Conservation (phyloP, 164 flowering plant species). For the Piper longum region DNA sequence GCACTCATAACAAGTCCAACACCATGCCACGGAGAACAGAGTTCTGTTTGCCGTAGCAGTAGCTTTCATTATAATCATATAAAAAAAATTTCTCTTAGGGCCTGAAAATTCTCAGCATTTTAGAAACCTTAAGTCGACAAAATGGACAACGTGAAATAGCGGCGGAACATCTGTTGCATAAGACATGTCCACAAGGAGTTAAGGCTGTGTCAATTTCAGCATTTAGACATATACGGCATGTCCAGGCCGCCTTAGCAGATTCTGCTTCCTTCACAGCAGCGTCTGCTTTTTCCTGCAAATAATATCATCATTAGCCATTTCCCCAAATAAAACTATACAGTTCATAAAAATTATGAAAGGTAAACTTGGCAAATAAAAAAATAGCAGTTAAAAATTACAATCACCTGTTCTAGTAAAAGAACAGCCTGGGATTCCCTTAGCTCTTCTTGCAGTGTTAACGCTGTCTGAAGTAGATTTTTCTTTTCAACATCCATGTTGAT, state of each 20-base stretch:
- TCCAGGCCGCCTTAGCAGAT: conserved; percentile 84
- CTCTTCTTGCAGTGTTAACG: conserved; percentile 64
- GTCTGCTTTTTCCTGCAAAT: conserved; percentile 67
- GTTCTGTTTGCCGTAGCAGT: not conserved
- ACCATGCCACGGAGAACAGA: too few species aligned
- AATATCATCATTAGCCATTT: not conserved
- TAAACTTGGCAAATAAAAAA: too few species aligned
- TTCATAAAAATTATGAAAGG: too few species aligned
- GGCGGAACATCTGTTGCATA: conserved; percentile 74
- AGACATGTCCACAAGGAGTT: conserved; percentile 87
- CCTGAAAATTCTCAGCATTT: conserved; percentile 55
- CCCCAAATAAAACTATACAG: not conserved
- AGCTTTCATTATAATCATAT: not conserved
- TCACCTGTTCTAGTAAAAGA: conserved; percentile 83
- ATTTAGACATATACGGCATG: conserved; percentile 64
- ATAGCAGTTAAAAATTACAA: not conserved
- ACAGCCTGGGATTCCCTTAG: conserved; percentile 76
- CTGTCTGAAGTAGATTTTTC: conserved; percentile 60
- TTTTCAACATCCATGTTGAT: conserved; percentile 68
- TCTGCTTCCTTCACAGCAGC: conserved; percentile 77
- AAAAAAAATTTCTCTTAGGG: conserved; percentile 27
- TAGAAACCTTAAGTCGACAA: conserved; percentile 71
- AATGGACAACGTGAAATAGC: conserved; percentile 89
- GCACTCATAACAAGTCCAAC: too few species aligned
- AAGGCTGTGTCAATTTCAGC: conserved; percentile 60